Percentiles rank a stretch among this genome's conserved stretches.
phyloP scores from a whole-genome alignment of 495 filamentous ascomycete genomes.

The Aspergillus conjunctus region DNA sequence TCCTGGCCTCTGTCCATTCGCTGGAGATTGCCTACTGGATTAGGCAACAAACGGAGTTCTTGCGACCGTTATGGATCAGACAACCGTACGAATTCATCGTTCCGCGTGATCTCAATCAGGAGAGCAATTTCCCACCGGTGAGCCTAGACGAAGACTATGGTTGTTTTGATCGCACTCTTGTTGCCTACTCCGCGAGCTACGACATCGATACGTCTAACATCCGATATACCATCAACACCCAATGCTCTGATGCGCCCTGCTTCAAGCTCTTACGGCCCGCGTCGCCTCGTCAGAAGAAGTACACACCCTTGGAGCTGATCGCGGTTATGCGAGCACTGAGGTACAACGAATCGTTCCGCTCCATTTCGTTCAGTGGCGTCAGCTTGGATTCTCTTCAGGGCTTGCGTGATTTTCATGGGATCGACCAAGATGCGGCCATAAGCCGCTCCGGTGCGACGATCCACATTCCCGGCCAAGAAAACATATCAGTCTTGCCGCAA shows the following conservation, averaged over 20 bases:
- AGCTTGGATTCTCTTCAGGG: constrained; percentile 68
- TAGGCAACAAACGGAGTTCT: constrained; percentile 69
- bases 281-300: constrained; percentile 55
- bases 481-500: constrained; percentile 66
- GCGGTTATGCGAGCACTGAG: constrained; percentile 84
- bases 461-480: constrained; percentile 59
- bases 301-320: constrained; percentile 74
- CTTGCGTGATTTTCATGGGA: constrained; percentile 60
- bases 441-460: constrained; percentile 59
- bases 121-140: constrained; percentile 62
- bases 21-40: constrained; percentile 75
- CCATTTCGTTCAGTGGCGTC: constrained; percentile 80
- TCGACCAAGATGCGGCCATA: constrained; percentile 63
- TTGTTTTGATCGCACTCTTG: constrained; percentile 78
- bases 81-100: constrained; percentile 66
- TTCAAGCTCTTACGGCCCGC: constrained; percentile 78
- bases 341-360: constrained; percentile 88
- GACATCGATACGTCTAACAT: constrained; percentile 70
- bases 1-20: constrained; percentile 78
- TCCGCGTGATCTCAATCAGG: constrained; percentile 61
- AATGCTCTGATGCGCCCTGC: constrained; percentile 77
- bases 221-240: constrained; percentile 74
- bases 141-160: constrained; percentile 72
- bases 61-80: constrained; percentile 83
- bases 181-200: constrained; percentile 84